Evolutionary conservation across 176 grass and related monocot genomes (phyloP), one percentile per base, ranked within the genome.

Genomic region (Aegilops umbellulata): DNA sequence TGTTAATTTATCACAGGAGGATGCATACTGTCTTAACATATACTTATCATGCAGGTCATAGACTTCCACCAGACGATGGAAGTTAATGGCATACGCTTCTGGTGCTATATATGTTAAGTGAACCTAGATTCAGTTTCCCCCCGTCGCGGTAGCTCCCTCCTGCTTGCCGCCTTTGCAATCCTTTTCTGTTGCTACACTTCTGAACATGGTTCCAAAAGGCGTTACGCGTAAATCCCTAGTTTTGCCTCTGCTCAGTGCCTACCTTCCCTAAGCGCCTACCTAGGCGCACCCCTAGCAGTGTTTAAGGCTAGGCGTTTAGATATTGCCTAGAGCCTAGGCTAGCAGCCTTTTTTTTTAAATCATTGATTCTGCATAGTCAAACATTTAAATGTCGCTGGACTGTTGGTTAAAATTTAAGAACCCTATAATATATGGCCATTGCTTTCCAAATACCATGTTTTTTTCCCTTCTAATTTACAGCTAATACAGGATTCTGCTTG

Each of bases 21-120:
- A 34, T 79, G 22, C 16, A 27, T 34, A 25, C 23, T 23, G 68
- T 66, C 15, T 80, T 85, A 20, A 86, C 65, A 10, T 32, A 63
- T 51, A 9, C 6, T 80, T 51, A 2, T 69, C 51, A 16, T 2
- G 10, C 39, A 98, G 93, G 95, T 98, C 42, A 98, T 98, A 74
- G 93, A 98, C 82, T 98, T 98, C 76, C 95, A 98, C 84, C 95
- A 95, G 74, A 95, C 93, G 10, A 49, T 94, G 42, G 95, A 98
- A 86, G 95, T 95, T 53, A 95, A 98, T 78, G 95, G 89, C 35
- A 98, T 98, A 86, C 91, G 95, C 22, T 98, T 95, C 76, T 98
- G 95, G 95, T 98, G 95, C 84, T 95, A 98, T 71, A 98, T 89
- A 38, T 38, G 7, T 38, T 38, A 38, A 66, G 6, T 65, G 16